These are phyloP conservation scores for Persicaria maculosa DNA, from an alignment of 148 eudicot genomes.

Conservation along the genomic window DNA sequence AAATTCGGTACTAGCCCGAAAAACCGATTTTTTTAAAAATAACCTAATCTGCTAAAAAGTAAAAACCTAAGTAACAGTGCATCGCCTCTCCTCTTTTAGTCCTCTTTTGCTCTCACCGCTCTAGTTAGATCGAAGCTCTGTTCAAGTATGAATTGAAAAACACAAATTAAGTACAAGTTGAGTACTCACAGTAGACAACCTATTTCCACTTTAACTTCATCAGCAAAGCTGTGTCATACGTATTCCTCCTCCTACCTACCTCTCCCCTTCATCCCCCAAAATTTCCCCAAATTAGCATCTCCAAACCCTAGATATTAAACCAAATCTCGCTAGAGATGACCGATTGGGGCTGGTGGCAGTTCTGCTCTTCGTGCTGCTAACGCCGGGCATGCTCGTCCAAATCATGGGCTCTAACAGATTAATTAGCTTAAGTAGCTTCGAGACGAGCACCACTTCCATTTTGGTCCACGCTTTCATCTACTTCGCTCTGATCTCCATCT, in stretches of 20 bases:
- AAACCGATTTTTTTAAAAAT: too few relatives aligned
- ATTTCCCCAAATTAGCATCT: not conserved
- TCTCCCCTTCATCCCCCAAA: not conserved
- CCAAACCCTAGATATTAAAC: not conserved
- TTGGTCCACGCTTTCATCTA: conserved; percentile 59
- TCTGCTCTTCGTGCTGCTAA: conserved; percentile 63
- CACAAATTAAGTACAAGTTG: too few relatives aligned
- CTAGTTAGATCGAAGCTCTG: too few relatives aligned
- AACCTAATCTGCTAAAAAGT: too few relatives aligned
- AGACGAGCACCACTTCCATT: conserved; percentile 73
- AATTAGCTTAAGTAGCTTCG: conserved; percentile 57
- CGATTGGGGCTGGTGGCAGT: conserved; percentile 88
- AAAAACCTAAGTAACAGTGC: too few relatives aligned
- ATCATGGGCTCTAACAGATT: conserved; percentile 47
- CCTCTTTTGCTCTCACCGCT: too few relatives aligned
- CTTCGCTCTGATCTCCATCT: conserved; percentile 54
- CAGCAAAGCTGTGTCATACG: not conserved
- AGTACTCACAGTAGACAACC: not conserved
- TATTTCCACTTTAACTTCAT: not conserved
- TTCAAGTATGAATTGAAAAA: too few relatives aligned
- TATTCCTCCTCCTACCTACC: not conserved
- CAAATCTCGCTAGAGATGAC: conserved; percentile 30
- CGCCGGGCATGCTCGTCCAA: conserved; percentile 78
- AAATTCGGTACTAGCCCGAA: too few relatives aligned
- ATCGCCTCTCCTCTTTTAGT: too few relatives aligned